Percentiles rank a stretch among this genome's conserved stretches.
These are phyloP conservation scores for Paramecium sonneborni DNA, from an alignment of 73 alveolate species.

Conservation along the genomic window DNA sequence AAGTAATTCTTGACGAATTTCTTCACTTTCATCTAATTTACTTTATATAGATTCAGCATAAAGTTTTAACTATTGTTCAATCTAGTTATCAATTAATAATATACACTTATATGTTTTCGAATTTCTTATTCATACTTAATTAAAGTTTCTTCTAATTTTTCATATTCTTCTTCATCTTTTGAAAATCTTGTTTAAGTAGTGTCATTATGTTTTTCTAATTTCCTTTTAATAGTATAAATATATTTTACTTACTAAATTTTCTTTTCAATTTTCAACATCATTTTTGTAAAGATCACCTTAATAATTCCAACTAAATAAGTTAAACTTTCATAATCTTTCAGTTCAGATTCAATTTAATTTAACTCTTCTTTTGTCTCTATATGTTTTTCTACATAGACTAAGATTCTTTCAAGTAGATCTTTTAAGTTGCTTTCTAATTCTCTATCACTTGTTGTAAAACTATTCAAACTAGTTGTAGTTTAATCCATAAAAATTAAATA, in stretches of 20 bases:
- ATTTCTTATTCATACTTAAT: conserved; percentile 29
- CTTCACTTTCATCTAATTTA: conserved; percentile 44
- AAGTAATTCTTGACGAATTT: neutral
- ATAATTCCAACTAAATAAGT: conserved; percentile 26
- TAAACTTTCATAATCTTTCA: conserved; percentile 56
- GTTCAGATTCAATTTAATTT: conserved; percentile 27
- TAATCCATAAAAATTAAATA: conserved; percentile 1
- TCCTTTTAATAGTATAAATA: neutral
- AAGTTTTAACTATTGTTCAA: conserved; percentile 3
- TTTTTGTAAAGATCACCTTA: neutral
- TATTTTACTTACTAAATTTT: conserved; percentile 26
- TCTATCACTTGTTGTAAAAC: neutral
- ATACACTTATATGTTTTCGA: conserved; percentile 45
- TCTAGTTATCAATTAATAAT: neutral
- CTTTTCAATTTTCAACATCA: conserved; percentile 2
- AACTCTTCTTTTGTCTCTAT: conserved; percentile 46
- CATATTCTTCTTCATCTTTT: conserved; percentile 37
- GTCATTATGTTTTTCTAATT: neutral
- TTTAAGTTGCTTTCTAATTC: conserved; percentile 35
- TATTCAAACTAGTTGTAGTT: neutral
- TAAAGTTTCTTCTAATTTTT: conserved; percentile 26
- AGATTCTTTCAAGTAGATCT: conserved; percentile 17
- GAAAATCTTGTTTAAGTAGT: neutral
- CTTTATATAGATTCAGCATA: conserved; percentile 36
- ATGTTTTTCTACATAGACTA: neutral